Conservation (phyloP, 768 basidiomycete species). For the Lyophyllum shimeji region DNA sequence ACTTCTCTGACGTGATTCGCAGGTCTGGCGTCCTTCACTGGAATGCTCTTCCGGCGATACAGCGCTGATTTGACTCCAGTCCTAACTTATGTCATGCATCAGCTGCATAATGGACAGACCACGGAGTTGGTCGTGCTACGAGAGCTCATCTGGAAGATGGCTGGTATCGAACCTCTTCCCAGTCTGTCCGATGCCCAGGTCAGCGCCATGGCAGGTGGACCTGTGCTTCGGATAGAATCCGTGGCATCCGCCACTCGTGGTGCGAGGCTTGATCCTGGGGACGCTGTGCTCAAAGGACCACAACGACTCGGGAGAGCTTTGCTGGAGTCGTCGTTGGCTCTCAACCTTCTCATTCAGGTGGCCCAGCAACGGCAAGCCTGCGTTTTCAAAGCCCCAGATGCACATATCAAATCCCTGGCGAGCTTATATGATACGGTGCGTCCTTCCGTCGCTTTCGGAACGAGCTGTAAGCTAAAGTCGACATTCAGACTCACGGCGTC, state of each 20-base stretch:
- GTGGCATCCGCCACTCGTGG: slow-evolving; percentile 79
- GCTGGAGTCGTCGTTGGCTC: slow-evolving; percentile 70
- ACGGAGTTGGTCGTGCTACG: slow-evolving; percentile 91
- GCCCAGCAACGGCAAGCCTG: slow-evolving; percentile 90
- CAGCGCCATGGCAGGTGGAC: slow-evolving; percentile 88
- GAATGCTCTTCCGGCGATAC: slow-evolving; percentile 88
- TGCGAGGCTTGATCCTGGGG: slow-evolving; percentile 65
- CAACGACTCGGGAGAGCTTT: slow-evolving; percentile 64
- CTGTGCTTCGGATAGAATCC: slow-evolving; percentile 83
- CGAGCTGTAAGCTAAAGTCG: slow-evolving; percentile 14
- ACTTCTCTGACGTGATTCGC: slow-evolving; percentile 16
- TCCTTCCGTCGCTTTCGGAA: slow-evolving; percentile 10
- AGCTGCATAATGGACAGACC: slow-evolving; percentile 78
- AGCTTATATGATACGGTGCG: slow-evolving; percentile 87
- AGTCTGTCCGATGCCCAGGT: slow-evolving; percentile 89
- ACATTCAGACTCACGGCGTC: slow-evolving; percentile 80
- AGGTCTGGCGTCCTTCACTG: slow-evolving; percentile 94
- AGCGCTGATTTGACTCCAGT: slow-evolving; percentile 81
- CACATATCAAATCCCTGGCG: slow-evolving; percentile 83
- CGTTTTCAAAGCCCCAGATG: slow-evolving; percentile 69
- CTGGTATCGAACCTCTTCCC: slow-evolving; percentile 88
- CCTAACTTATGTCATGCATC: slow-evolving; percentile 89
- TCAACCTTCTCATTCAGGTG: slow-evolving; percentile 88
- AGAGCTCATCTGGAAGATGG: slow-evolving; percentile 94
- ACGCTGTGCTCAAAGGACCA: slow-evolving; percentile 64